Conservation (phyloP, 2,329 filamentous ascomycete genomes). For the Microsporum canis region DNA sequence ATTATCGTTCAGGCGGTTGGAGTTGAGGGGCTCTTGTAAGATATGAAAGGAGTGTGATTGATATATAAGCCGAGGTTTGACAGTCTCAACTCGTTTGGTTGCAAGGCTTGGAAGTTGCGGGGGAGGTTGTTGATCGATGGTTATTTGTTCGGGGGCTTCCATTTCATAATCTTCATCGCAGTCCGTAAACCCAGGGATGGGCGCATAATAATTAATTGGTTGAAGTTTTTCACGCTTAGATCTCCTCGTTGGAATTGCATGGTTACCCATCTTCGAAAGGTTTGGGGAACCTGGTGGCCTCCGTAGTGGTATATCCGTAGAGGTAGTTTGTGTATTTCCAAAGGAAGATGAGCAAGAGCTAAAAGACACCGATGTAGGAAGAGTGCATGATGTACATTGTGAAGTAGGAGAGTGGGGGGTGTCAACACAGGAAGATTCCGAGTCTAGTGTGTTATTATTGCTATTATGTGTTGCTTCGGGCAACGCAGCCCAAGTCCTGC, state of each 20-base stretch:
- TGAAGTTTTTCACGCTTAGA: slow-evolving; percentile 1
- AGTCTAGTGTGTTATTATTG: not conserved
- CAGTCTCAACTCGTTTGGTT: not conserved
- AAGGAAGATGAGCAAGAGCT: not conserved
- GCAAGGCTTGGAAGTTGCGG: not conserved
- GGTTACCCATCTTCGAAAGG: not conserved
- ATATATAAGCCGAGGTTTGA: not conserved
- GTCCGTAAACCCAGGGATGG: slow-evolving; percentile 12
- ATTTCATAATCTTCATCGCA: not conserved
- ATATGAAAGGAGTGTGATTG: not conserved
- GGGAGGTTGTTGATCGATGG: not conserved
- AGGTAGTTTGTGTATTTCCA: not conserved
- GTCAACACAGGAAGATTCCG: not conserved
- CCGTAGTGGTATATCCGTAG: not conserved
- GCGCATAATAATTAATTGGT: slow-evolving; percentile 26
- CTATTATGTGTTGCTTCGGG: not conserved
- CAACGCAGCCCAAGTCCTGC: not conserved
- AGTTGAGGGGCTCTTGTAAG: not conserved
- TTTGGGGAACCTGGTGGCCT: not conserved
- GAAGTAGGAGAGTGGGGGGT: not conserved
- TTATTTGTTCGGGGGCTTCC: not conserved
- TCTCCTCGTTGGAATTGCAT: not conserved
- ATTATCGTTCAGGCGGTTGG: not conserved
- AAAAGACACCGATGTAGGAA: not conserved
- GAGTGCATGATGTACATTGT: not conserved